A percentile compares a stretch with the other conserved stretches of the same genome.
Conservation (phyloP, 2,329 filamentous ascomycete genomes). For the Aspergillus sp. region DNA sequence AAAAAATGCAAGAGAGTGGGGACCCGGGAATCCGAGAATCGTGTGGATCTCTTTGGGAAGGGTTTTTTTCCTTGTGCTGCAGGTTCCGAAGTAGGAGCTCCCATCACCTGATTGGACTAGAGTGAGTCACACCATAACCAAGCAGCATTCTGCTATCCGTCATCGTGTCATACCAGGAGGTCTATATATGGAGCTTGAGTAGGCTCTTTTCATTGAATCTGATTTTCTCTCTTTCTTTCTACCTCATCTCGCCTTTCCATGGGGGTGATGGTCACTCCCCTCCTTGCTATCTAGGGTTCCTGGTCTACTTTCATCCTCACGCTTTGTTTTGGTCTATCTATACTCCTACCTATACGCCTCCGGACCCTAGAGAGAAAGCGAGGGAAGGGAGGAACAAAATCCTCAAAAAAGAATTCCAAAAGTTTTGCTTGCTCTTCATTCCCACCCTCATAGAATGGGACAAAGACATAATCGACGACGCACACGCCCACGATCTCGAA, state of each 20-base stretch:
- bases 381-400: slow-evolving; percentile 7
- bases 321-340: slow-evolving; percentile 13
- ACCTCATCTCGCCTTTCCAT: slow-evolving; percentile 43
- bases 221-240: slow-evolving; percentile 20
- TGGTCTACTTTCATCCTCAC: neutral
- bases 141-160: slow-evolving; percentile 20
- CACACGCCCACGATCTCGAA: slow-evolving; percentile 47
- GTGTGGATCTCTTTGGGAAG: slow-evolving; percentile 15
- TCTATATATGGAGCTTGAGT: slow-evolving; percentile 22
- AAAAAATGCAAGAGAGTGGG: slow-evolving; percentile 9
- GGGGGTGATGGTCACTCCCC: slow-evolving; percentile 45
- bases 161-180: slow-evolving; percentile 9
- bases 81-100: slow-evolving; percentile 10
- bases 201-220: slow-evolving; percentile 1
- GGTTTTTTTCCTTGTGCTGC: slow-evolving; percentile 9
- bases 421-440: slow-evolving; percentile 17
- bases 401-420: slow-evolving; percentile 15
- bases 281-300: slow-evolving; percentile 27
- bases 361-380: slow-evolving; percentile 9
- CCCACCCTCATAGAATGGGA: slow-evolving; percentile 42
- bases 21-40: slow-evolving; percentile 2
- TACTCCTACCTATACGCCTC: slow-evolving; percentile 6
- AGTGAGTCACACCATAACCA: slow-evolving; percentile 33
- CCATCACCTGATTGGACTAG: slow-evolving; percentile 23
- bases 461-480: slow-evolving; percentile 53